These are phyloP conservation scores for Oryza brachyantha DNA, from an alignment of 176 grass and related monocot genomes.

Conservation along the genomic window DNA sequence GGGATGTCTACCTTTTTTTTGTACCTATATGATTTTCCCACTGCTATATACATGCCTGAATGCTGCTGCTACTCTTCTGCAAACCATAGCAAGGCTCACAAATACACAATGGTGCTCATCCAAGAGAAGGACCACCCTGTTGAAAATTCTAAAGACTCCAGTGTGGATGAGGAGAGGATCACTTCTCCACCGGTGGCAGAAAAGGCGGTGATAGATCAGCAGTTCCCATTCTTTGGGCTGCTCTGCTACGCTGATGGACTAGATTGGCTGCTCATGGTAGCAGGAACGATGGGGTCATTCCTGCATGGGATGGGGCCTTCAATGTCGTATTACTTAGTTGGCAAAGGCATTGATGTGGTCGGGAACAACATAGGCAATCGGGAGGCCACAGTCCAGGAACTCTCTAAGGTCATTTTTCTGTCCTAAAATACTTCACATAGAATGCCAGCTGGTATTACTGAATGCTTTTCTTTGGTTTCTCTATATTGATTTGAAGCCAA, in stretches of 20 bases:
- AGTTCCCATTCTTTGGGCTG: constrained; percentile 41
- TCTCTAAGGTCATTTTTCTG: constrained; percentile 41
- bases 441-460: background rate
- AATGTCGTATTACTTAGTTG: constrained; percentile 50
- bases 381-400: constrained; percentile 35
- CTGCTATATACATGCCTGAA: constrained; percentile 1
- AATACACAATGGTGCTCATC: constrained; percentile 26
- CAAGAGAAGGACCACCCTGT: constrained; percentile 6
- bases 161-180: constrained; percentile 11
- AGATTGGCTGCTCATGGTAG: constrained; percentile 56
- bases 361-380: constrained; percentile 41
- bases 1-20: constrained; percentile 4
- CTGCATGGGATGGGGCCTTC: constrained; percentile 55
- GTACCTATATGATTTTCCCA: constrained; percentile 20
- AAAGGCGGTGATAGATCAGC: background rate
- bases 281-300: constrained; percentile 48
- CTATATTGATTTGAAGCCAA: background rate
- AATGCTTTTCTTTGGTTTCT: constrained; percentile 11
- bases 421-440: background rate
- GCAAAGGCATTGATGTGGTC: constrained; percentile 40
- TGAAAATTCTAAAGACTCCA: background rate
- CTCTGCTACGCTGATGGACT: constrained; percentile 46
- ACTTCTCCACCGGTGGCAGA: background rate
- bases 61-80: constrained; percentile 19
- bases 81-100: constrained; percentile 19